Evolutionary conservation across 768 basidiomycete species (phyloP), one percentile per base, ranked within the genome.

Genomic region (Kwoniella botswanensis): DNA sequence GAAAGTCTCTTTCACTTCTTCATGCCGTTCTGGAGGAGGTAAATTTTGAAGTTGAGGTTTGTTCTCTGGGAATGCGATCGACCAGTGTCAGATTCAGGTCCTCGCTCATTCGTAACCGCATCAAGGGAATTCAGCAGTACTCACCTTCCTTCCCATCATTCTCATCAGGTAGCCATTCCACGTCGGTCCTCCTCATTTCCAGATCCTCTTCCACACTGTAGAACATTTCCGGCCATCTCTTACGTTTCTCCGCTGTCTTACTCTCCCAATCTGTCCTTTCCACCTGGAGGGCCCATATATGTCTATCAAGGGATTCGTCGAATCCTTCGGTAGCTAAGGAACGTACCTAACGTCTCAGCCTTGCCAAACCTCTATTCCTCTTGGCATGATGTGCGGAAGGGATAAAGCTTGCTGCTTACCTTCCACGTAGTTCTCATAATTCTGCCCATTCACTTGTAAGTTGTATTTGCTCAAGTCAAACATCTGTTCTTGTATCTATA

Each of bases 251-350:
- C 24, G 90, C 90, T 50, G 92, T 87, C 67, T 90, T 87, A 71
- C 88, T 89, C 78, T 93, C 89, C 89, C 89, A 92, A 73, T 90
- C 87, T 63, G 93, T 84, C 41, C 90, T 86, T 60, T 91, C 91
- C 73, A 90, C 88, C 53, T 91, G 89, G 21, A 94, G 82, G 0
- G 90, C 90, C 90, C 91, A 93, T 56, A 94, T 90, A 56, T 88
- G 88, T 61, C 92, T 85, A 80, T 95, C 93, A 42, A 96, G 87
- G 2, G 88, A 89, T 82, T 96, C 93, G 77, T 96, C 93, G 81
- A 94, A 96, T 2, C 89, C 87, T 77, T 94, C 92, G 74, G 89
- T 88, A 55, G 89, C 89, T 90, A 71, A 24, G n/a, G 18, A 17
- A 22, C 3, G 6, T n/a, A 44, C 11, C 12, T 2, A 11, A 22